Evolutionary conservation across 2,329 filamentous ascomycete genomes (phyloP).

Genomic region (Sclerotinia spermophila): DNA sequence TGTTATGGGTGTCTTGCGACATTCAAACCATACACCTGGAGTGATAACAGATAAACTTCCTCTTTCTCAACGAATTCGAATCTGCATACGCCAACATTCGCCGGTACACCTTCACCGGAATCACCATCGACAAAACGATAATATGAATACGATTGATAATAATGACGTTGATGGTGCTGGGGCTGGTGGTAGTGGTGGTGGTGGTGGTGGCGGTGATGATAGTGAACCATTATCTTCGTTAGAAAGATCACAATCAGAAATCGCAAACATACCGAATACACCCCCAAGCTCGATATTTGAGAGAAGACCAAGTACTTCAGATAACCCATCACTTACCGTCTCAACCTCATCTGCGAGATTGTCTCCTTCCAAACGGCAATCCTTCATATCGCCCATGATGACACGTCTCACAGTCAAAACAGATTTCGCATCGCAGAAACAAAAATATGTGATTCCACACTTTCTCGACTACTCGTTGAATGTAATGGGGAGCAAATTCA

Average conservation of each 20-base stretch:
- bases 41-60: constrained; percentile 3
- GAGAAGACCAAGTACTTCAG: constrained; percentile 7
- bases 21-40: constrained; percentile 1
- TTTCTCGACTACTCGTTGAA: neutral
- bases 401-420: constrained; percentile 10
- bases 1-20: constrained; percentile 15
- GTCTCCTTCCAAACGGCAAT: constrained; percentile 5
- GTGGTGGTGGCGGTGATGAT: neutral
- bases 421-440: constrained; percentile 5
- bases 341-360: constrained; percentile 3
- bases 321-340: constrained; percentile 9
- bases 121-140: neutral
- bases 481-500: constrained; percentile 18
- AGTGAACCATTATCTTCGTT: neutral
- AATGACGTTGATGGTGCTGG: neutral
- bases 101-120: constrained; percentile 2
- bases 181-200: neutral
- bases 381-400: neutral
- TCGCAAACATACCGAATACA: neutral
- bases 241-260: neutral
- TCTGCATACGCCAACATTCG: constrained; percentile 14
- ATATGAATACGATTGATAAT: neutral
- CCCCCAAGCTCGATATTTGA: constrained; percentile 6
- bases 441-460: neutral
- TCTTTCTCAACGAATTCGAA: constrained; percentile 12